Percentiles rank a stretch among this genome's conserved stretches.
phyloP scores from a whole-genome alignment of 306 rosid species.

The Sophora flavescens region DNA sequence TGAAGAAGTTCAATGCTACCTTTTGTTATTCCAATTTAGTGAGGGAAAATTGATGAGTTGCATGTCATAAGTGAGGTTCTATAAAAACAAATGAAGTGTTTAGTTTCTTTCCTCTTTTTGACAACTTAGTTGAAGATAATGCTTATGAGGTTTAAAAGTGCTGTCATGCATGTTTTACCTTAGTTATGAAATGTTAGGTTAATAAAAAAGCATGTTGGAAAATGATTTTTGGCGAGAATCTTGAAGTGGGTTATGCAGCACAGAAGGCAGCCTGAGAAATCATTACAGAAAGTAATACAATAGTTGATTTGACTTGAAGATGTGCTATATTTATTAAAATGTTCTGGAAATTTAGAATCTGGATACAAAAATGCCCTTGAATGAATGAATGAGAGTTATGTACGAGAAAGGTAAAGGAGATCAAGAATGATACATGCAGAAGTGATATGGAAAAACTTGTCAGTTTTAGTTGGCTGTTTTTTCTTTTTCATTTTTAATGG shows the following conservation, averaged over 20 bases:
- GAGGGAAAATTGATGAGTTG: background rate
- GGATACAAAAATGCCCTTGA: background rate
- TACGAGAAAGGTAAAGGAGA: conserved; percentile 1
- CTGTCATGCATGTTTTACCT: background rate
- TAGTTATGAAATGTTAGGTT: conserved; percentile 10
- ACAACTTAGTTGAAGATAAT: conserved; percentile 4
- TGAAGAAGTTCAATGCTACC: background rate
- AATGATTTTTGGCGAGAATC: background rate
- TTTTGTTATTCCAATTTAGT: conserved; percentile 7
- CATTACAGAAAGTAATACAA: background rate
- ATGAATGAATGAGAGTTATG: background rate
- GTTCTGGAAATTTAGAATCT: background rate
- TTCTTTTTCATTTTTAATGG: background rate
- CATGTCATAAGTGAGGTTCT: background rate
- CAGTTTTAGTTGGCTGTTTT: background rate
- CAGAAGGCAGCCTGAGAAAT: conserved; percentile 20
- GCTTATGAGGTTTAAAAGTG: background rate
- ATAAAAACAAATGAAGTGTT: too few species aligned
- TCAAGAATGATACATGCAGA: background rate
- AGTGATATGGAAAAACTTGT: conserved; percentile 13
- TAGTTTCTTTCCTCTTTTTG: background rate
- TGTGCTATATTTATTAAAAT: background rate
- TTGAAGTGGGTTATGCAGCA: background rate
- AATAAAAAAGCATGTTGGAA: background rate
- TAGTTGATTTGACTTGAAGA: background rate